Evolutionary conservation across 208 protist species (phyloP).

Genomic region (Trypanosoma brucei): DNA sequence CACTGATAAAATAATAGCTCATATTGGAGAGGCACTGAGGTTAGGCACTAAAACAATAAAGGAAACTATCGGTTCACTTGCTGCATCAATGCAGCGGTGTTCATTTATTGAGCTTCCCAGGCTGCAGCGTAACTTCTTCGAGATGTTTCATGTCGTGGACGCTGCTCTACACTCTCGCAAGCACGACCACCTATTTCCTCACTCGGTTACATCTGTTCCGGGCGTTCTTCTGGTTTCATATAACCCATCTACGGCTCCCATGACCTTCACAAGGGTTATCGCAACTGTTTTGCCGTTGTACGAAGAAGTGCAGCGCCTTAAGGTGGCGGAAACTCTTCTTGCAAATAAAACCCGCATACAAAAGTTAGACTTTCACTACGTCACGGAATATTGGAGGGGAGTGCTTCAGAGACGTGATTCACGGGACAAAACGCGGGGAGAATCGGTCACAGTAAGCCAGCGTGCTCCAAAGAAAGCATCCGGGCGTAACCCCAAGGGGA

Average conservation of each 20-base stretch:
- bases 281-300: slow-evolving; percentile 57
- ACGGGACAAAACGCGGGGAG: slow-evolving; percentile 22
- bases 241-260: slow-evolving; percentile 24
- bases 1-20: slow-evolving; percentile 14
- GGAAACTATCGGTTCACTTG: slow-evolving; percentile 20
- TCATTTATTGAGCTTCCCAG: slow-evolving; percentile 36
- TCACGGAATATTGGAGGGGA: slow-evolving; percentile 54
- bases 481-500: neutral
- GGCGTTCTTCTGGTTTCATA: slow-evolving; percentile 68
- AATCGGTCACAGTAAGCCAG: neutral
- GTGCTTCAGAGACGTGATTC: slow-evolving; percentile 50
- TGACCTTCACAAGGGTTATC: slow-evolving; percentile 69
- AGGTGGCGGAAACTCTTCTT: slow-evolving; percentile 27
- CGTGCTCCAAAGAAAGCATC: neutral
- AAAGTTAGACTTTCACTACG: slow-evolving; percentile 33
- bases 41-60: slow-evolving; percentile 20
- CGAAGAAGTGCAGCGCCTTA: slow-evolving; percentile 39
- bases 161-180: slow-evolving; percentile 24
- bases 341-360: slow-evolving; percentile 23
- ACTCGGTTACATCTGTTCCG: slow-evolving; percentile 17
- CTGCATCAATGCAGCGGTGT: slow-evolving; percentile 2
- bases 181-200: slow-evolving; percentile 7
- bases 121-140: slow-evolving; percentile 45
- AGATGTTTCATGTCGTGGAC: slow-evolving; percentile 49
- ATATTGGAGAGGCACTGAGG: slow-evolving; percentile 23